Percentiles rank a stretch among this genome's conserved stretches.
Conservation (phyloP, 768 basidiomycete genomes). For the Coprinopsis cinerea region DNA sequence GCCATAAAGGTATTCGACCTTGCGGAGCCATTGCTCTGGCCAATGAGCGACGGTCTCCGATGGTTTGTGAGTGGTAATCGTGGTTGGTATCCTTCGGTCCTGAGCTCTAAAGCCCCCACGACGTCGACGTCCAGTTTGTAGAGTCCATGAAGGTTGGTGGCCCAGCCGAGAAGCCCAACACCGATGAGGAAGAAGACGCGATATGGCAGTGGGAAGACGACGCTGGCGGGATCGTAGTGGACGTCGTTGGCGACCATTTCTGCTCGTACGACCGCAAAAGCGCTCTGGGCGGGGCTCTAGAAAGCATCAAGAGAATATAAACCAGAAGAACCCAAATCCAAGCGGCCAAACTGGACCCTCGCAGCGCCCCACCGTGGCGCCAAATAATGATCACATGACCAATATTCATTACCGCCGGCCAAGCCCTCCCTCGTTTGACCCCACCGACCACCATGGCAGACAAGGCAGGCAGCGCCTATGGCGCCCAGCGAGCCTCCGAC, state of each 20-base stretch:
- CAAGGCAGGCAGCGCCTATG: conserved; percentile 35
- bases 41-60: not conserved
- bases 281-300: not conserved
- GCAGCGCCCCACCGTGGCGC: not conserved
- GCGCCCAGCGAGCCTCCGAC: conserved; percentile 43
- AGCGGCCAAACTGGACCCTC: not conserved
- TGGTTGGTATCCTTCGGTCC: conserved; percentile 26
- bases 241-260: conserved; percentile 3
- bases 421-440: too few species aligned
- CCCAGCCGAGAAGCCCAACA: conserved; percentile 85
- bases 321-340: not conserved
- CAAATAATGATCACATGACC: not conserved
- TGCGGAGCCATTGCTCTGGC: not conserved
- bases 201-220: conserved; percentile 83
- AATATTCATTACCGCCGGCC: not conserved
- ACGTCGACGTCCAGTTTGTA: conserved; percentile 70
- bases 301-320: conserved; percentile 7
- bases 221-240: conserved; percentile 24
- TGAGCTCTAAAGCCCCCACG: conserved; percentile 62
- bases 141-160: conserved; percentile 86
- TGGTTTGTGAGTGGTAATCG: conserved; percentile 4
- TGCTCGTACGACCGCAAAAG: not conserved
- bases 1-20: conserved; percentile 30
- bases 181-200: conserved; percentile 79
- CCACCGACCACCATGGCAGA: conserved; percentile 33